Conservation (phyloP, 2,329 filamentous ascomycete genomes). For the Aspergillus puulaauensis region DNA sequence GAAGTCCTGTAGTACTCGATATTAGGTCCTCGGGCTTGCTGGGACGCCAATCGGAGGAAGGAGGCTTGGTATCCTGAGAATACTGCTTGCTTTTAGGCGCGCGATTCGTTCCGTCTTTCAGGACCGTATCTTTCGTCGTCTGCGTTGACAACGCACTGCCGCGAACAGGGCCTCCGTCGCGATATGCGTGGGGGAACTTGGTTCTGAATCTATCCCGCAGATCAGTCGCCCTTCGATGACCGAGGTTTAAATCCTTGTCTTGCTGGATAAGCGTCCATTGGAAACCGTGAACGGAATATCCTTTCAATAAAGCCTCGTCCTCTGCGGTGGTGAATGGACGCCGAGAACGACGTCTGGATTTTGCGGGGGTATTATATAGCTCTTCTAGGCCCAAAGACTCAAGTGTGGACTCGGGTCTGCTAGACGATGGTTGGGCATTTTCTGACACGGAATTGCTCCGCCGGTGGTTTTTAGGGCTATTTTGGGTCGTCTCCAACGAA, state of each 20-base stretch:
- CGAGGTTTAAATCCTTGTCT: conserved; percentile 53
- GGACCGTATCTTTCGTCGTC: conserved; percentile 2
- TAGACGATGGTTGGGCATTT: conserved; percentile 29
- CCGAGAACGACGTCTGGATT: conserved; percentile 53
- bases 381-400: conserved; percentile 49
- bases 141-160: conserved; percentile 27
- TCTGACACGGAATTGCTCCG: conserved; percentile 22
- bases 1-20: conserved; percentile 21
- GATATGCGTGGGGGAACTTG: conserved; percentile 58
- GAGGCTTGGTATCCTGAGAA: conserved; percentile 10
- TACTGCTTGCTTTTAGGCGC: conserved; percentile 13
- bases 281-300: conserved; percentile 59
- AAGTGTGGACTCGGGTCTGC: conserved; percentile 32
- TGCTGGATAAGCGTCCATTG: conserved; percentile 61
- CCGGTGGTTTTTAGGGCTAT: conserved; percentile 11
- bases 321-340: conserved; percentile 57
- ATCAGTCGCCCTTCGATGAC: conserved; percentile 56
- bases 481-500: conserved; percentile 16
- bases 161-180: conserved; percentile 42
- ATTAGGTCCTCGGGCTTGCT: conserved; percentile 19
- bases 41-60: conserved; percentile 7
- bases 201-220: conserved; percentile 63
- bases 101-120: conserved; percentile 7
- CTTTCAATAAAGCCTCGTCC: conserved; percentile 58
- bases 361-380: conserved; percentile 48